Evolutionary conservation across 176 grass and related monocot species (phyloP), one percentile per base, ranked within the genome.

Genomic region (Aegilops umbellulata): DNA sequence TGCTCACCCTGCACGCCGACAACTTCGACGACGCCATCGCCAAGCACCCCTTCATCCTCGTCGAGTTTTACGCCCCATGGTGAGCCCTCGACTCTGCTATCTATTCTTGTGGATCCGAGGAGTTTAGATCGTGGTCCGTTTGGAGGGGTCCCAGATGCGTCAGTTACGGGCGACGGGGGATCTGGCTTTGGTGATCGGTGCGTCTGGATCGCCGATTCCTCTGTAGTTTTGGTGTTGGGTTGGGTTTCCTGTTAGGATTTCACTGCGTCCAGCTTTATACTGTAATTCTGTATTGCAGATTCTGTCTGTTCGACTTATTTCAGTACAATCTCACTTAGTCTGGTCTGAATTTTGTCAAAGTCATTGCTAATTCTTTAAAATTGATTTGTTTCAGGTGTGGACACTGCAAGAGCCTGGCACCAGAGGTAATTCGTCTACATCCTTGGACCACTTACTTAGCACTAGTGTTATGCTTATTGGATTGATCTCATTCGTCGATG

Each of bases 11-110:
- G 6, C 92, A 91, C 83, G 75, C 81, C 55, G 88, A 91, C 8
- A 87, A 62, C 90, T 99, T 99, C 89, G 81, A 88, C 2, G 90
- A 99, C 22, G 90, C 82, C 76, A 82, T 99, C 82, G 78, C 90
- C 63, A 94, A 94, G 65, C 90, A 99, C 86, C 90, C 92, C 31
- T 94, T 99, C 85, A 85, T 99, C 66, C 90, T 99, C 86, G 89
- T 99, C 69, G 90, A 99, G 88, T 99, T 99, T 90, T 99, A 97
- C 83, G 97, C 97, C 53, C 94, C 97, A 4, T 96, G 97, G 97
- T 99, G 83, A 93, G 92, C 14, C 20, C 12, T 23, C 15, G 2
- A 11, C 0, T 65, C 7, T 55, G 5, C 0, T 51, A 26, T 10
- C n/a, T 47, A 31, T 74, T 42, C 39, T 44, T 38, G 19, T 39